Base-by-base conservation (phyloP, 768 basidiomycete species). In the Baorangia bicolor region DNA sequence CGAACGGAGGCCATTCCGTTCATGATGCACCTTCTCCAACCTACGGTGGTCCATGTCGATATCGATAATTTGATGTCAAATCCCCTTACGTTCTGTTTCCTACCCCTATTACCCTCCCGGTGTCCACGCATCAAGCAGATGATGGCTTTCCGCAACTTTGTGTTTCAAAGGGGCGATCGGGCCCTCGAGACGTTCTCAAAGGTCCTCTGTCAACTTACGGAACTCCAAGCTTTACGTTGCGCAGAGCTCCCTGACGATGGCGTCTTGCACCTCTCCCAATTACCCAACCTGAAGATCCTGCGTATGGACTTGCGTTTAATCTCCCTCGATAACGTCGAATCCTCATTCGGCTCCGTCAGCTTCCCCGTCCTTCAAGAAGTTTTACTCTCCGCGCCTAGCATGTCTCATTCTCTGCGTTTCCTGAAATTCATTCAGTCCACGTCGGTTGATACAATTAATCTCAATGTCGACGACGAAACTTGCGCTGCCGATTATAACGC, bases 401-500 rank as follows among this genome's bases (percentile, higher is more conserved):
- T 68, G 65, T 57, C 56, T 16, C 52, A 56, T 38, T 56, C 60
- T 41, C 63, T 64, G 16, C 63, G 45, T 44, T 69, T 68, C 56
- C 25, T 69, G 45, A 49, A 67, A 51, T 64, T 67, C 60, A 55
- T 69, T 34, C 60, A 63, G 40, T 68, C 68, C 31, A 57, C 60
- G 44, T 62, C 62, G 30, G 55, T 68, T 57, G 65, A 67, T 63
- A 67, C 68, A 59, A 68, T 68, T 40, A 68, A 69, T 64, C 65
- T 69, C 68, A 68, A 69, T 28, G 49, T 68, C 48, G 67, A 68
- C 48, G 68, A 68, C 49, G 67, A 68, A 65, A 67, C 65, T 7
- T 63, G 63, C 42, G 67, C 67, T 49, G 51, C 59, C 18, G 63
- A 60, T 49, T 68, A 69, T 39, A 46, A 61, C 7, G 33, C 34